Conservation (phyloP, 139 green algal genomes). For the Asterochloris sp. region DNA sequence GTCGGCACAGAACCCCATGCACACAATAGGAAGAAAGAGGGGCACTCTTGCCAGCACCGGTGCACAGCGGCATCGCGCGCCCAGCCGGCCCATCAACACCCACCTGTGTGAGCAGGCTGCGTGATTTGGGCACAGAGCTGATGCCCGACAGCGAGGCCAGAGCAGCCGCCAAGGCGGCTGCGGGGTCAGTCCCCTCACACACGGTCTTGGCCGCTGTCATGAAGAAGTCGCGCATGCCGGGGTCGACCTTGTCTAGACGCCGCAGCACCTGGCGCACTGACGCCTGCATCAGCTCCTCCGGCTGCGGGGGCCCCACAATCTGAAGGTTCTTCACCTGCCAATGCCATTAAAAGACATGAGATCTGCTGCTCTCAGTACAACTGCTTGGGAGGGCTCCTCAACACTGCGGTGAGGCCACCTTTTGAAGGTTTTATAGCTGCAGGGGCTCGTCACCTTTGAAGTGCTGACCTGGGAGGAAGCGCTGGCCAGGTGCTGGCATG, state of each 20-base stretch:
- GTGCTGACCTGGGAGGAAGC: too few species aligned
- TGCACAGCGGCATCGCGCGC: too few species aligned
- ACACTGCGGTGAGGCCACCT: too few species aligned
- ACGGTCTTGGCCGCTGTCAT: conserved; percentile 69
- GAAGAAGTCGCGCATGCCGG: conserved; percentile 80
- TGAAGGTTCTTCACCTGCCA: conserved; percentile 38
- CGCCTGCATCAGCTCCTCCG: conserved; percentile 58
- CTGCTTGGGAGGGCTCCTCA: too few species aligned
- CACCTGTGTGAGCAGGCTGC: conserved; percentile 37
- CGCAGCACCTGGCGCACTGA: conserved; percentile 56
- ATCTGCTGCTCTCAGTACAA: not conserved
- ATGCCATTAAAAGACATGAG: not conserved
- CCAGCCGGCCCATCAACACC: not conserved
- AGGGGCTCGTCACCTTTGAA: too few species aligned
- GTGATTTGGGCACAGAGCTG: conserved; percentile 62
- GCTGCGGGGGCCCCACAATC: conserved; percentile 42
- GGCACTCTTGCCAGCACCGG: too few species aligned
- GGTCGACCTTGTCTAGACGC: conserved; percentile 71
- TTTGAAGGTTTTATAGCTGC: too few species aligned
- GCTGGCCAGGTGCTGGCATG: too few species aligned
- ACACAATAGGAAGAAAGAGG: too few species aligned
- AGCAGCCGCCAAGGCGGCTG: conserved; percentile 66
- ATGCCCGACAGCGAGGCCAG: conserved; percentile 89
- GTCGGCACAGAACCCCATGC: too few species aligned
- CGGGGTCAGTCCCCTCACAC: conserved; percentile 39